These are phyloP conservation scores for Euphorbia corollata DNA, from an alignment of 441 rosid genomes.

Conservation along the genomic window DNA sequence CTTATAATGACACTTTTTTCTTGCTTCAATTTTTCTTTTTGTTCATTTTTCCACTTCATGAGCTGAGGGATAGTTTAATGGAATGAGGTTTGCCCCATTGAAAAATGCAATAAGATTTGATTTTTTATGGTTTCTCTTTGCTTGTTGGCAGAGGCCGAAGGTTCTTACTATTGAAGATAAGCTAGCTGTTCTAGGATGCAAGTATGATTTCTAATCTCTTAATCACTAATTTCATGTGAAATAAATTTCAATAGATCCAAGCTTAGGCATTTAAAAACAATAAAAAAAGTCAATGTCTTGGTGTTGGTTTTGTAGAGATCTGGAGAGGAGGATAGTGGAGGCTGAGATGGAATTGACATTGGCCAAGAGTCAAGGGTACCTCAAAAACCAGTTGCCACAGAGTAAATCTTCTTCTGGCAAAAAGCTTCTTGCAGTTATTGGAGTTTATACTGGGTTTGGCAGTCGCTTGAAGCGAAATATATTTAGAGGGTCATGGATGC, in stretches of 20 bases:
- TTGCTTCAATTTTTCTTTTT: no score
- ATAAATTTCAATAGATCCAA: slow-evolving; percentile 3
- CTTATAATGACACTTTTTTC: not conserved
- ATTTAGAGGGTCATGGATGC: slow-evolving; percentile 94
- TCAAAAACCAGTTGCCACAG: slow-evolving; percentile 42
- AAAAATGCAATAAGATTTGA: not conserved
- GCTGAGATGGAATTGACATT: slow-evolving; percentile 90
- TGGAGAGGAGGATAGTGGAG: slow-evolving; percentile 81
- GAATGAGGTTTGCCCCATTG: not conserved
- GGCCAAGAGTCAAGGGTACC: slow-evolving; percentile 86
- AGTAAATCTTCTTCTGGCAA: slow-evolving; percentile 41
- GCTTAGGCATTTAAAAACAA: not conserved
- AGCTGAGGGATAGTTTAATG: not conserved
- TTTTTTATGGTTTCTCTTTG: slow-evolving; percentile 12
- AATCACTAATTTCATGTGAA: slow-evolving; percentile 3
- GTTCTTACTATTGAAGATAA: slow-evolving; percentile 88
- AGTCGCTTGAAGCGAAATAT: slow-evolving; percentile 67
- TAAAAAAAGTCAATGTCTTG: not conserved
- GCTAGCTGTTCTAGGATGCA: slow-evolving; percentile 79
- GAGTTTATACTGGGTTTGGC: slow-evolving; percentile 87
- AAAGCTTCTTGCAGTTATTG: slow-evolving; percentile 80
- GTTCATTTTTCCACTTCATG: not conserved
- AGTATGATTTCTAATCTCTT: slow-evolving; percentile 41
- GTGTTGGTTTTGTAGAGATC: slow-evolving; percentile 40
- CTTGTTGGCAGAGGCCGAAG: slow-evolving; percentile 67